Conservation (phyloP, 352 stramenopile genomes). For the Globisporangium nunn region DNA sequence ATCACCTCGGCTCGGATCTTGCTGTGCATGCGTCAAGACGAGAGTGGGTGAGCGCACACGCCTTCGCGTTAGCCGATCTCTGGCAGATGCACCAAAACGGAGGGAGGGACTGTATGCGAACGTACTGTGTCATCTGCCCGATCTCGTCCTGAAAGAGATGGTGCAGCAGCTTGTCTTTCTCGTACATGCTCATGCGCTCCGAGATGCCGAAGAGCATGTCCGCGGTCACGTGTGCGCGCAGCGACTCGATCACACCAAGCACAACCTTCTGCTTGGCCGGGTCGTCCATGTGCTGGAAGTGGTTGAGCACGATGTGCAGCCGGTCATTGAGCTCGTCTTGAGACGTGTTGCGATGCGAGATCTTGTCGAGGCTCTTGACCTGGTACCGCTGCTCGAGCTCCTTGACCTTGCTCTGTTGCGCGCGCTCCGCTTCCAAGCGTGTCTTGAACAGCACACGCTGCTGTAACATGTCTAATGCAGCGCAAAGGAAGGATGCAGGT, state of each 20-base stretch:
- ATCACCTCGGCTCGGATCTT: constrained; percentile 45
- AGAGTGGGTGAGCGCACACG: background rate
- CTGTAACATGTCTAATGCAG: constrained; percentile 25
- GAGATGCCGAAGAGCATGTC: constrained; percentile 35
- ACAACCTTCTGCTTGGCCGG: constrained; percentile 51
- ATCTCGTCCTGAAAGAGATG: constrained; percentile 52
- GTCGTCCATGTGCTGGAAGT: constrained; percentile 56
- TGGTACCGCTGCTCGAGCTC: constrained; percentile 46
- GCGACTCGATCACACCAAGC: constrained; percentile 31
- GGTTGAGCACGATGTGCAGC: constrained; percentile 35
- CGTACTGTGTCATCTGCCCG: constrained; percentile 42
- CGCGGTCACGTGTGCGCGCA: constrained; percentile 43
- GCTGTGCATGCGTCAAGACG: constrained; percentile 12
- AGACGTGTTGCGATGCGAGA: constrained; percentile 37
- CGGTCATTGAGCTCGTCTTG: constrained; percentile 44
- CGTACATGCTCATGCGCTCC: constrained; percentile 41
- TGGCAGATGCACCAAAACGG: too few relatives aligned
- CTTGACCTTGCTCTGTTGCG: constrained; percentile 29
- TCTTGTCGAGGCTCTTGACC: constrained; percentile 37
- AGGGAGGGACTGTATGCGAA: background rate
- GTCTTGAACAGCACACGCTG: constrained; percentile 24
- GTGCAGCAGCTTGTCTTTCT: constrained; percentile 53
- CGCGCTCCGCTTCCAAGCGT: constrained; percentile 28
- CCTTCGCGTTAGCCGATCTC: background rate
- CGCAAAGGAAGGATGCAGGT: background rate